Base-by-base conservation (phyloP, 768 basidiomycete genomes). In the Macrolepiota dolichaula region DNA sequence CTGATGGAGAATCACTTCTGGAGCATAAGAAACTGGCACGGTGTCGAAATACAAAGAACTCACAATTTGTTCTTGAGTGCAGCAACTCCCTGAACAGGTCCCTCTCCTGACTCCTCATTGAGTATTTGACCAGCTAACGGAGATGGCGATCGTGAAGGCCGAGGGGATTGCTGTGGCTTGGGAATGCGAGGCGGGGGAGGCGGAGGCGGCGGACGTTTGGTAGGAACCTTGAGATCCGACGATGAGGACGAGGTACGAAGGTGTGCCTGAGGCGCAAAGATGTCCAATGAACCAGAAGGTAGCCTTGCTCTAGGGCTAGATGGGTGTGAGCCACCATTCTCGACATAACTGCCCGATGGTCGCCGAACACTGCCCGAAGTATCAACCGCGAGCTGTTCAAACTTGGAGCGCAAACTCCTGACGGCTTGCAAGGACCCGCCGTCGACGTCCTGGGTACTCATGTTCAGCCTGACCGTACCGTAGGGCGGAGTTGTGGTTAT, bases 361-460 rank as follows among this genome's bases (percentile, higher is more conserved):
- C 35, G 13, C 5, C 57, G 44, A 5, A 17, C 36, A 10, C 37
- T 24, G 38, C 40, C 36, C 24, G 64, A 64, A 12, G 77, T 72
- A 10, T 76, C 75, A 50, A 76, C 74, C 3, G 88, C 86, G 25
- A 90, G 73, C 65, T 85, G 81, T 69, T 92, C 90, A 67, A 91
- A 92, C 67, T 77, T 83, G 32, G 87, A 89, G 49, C 83, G 82
- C 17, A 92, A 77, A 62, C 80, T 89, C 71, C 81, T 86, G 56
- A 92, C 89, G 2, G 89, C 85, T 40, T 83, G 83, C 17, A 80
- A 76, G 38, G 85, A 78, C 3, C 74, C 76, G 19, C 81, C 79
- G 70, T 89, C 84, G 63, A 86, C 76, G 63, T 79, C 73, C 49
- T 65, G 61, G n/a, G 37, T 46, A 29, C 55, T 32, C 59, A 64